A percentile compares a stretch with the other conserved stretches of the same genome.
Evolutionary conservation across 1,284 basidiomycete genomes (phyloP).

Genomic region (Vanrija pseudolonga): DNA sequence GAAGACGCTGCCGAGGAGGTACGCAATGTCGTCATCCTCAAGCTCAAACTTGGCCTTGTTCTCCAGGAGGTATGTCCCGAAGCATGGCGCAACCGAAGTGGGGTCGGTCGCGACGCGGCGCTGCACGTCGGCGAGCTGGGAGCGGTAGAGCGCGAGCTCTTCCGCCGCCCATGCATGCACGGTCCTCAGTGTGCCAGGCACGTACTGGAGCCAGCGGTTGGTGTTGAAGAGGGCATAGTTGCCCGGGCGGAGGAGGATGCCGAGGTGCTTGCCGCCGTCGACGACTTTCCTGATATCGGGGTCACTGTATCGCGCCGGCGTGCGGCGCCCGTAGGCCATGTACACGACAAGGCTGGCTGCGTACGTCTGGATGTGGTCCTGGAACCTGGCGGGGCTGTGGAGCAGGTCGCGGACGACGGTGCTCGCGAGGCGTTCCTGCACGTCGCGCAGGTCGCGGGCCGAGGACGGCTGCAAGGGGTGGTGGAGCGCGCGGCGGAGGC

Average conservation of each 20-base stretch:
- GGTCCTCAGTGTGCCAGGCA: slow-evolving; percentile 59
- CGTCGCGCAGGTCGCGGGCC: slow-evolving; percentile 53
- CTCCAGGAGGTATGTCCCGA: slow-evolving; percentile 4
- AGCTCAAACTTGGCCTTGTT: slow-evolving; percentile 1
- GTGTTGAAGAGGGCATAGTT: slow-evolving; percentile 57
- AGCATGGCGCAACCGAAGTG: neutral
- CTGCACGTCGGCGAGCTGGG: slow-evolving; percentile 54
- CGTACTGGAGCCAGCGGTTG: slow-evolving; percentile 56
- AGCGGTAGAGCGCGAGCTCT: slow-evolving; percentile 58
- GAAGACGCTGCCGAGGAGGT: slow-evolving; percentile 17
- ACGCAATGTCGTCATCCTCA: slow-evolving; percentile 13
- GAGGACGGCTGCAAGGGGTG: slow-evolving; percentile 56
- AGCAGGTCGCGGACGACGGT: slow-evolving; percentile 58
- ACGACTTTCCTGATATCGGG: slow-evolving; percentile 59
- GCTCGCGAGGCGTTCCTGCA: slow-evolving; percentile 54
- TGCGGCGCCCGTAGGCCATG: slow-evolving; percentile 62
- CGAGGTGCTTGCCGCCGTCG: slow-evolving; percentile 54
- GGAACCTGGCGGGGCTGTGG: slow-evolving; percentile 53
- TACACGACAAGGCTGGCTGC: slow-evolving; percentile 62
- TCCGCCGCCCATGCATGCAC: slow-evolving; percentile 57
- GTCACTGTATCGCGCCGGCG: slow-evolving; percentile 55
- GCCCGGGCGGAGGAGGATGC: slow-evolving; percentile 57
- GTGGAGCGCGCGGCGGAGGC: slow-evolving; percentile 55
- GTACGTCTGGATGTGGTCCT: slow-evolving; percentile 57
- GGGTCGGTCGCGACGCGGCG: slow-evolving; percentile 49